Percentiles rank a stretch among this genome's conserved stretches.
Evolutionary conservation across 495 filamentous ascomycete genomes (phyloP).

Genomic region (Aspergillus biplanus): DNA sequence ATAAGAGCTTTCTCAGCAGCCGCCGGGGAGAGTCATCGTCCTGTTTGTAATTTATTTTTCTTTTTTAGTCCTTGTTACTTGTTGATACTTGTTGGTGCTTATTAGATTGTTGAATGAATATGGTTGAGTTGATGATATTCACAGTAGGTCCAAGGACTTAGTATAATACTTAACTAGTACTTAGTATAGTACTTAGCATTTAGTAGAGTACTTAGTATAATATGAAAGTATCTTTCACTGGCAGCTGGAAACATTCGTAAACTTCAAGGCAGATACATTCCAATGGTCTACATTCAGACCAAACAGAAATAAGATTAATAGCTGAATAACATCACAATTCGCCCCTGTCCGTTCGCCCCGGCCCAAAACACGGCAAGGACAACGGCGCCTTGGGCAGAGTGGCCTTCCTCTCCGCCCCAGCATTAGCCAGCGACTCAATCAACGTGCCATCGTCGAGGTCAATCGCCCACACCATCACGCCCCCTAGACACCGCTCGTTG

Average conservation of each 20-base stretch:
- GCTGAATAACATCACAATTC: neutral
- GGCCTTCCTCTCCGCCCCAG: neutral
- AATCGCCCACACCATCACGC: conserved; percentile 32
- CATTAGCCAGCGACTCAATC: neutral
- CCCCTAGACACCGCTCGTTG: conserved; percentile 33
- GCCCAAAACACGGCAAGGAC: neutral
- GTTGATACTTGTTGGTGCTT: neutral
- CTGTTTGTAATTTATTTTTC: neutral
- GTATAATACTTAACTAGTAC: too few species aligned
- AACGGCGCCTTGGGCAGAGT: neutral
- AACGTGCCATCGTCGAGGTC: conserved; percentile 26
- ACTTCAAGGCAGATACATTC: too few species aligned
- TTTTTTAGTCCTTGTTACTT: too few species aligned
- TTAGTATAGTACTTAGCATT: neutral
- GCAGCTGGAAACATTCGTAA: too few species aligned
- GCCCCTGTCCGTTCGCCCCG: neutral
- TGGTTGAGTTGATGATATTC: neutral
- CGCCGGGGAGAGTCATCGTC: neutral
- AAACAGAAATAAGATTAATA: neutral
- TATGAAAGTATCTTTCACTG: too few species aligned
- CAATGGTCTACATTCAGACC: too few species aligned
- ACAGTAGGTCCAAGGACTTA: too few species aligned
- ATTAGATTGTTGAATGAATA: neutral
- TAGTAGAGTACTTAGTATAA: too few species aligned
- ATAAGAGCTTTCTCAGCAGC: neutral